Evolutionary conservation across 306 rosid species (phyloP).

Genomic region (Vigna trinervia): DNA sequence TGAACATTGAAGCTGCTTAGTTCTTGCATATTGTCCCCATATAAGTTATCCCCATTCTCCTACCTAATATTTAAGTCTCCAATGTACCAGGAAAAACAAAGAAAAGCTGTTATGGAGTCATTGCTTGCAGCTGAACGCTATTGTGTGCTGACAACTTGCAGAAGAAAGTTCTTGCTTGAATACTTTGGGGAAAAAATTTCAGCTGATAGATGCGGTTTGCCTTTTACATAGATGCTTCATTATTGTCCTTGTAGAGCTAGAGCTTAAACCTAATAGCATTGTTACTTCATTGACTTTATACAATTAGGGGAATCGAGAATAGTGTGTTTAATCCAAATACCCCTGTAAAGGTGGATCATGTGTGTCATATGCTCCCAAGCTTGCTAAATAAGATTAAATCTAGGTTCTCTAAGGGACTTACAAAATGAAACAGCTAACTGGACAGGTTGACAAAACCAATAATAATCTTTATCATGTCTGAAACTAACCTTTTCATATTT

Average conservation of each 20-base stretch:
- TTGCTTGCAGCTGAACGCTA: constrained; percentile 80
- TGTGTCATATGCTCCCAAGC: constrained; percentile 11
- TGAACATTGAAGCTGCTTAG: constrained; percentile 39
- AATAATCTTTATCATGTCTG: constrained; percentile 14
- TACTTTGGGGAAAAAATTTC: constrained; percentile 76
- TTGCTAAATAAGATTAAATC: not conserved
- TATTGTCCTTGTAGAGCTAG: constrained; percentile 24
- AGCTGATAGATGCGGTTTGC: constrained; percentile 75
- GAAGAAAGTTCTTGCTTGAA: constrained; percentile 83
- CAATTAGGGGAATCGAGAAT: not conserved
- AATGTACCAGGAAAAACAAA: constrained; percentile 69
- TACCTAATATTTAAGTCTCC: constrained; percentile 35
- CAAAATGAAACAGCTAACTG: constrained; percentile 19
- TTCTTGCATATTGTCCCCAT: constrained; percentile 34
- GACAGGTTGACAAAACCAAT: constrained; percentile 31
- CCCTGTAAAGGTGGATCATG: constrained; percentile 31
- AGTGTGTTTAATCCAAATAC: not conserved
- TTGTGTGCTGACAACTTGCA: constrained; percentile 75
- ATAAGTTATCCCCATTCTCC: constrained; percentile 35
- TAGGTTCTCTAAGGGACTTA: not conserved
- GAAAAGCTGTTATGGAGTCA: constrained; percentile 80
- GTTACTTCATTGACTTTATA: constrained; percentile 27
- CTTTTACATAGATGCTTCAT: constrained; percentile 48
- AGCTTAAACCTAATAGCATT: constrained; percentile 17
- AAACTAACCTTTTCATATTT: not conserved